Base-by-base conservation (phyloP, 768 basidiomycete genomes). In the Jaapia argillacea region DNA sequence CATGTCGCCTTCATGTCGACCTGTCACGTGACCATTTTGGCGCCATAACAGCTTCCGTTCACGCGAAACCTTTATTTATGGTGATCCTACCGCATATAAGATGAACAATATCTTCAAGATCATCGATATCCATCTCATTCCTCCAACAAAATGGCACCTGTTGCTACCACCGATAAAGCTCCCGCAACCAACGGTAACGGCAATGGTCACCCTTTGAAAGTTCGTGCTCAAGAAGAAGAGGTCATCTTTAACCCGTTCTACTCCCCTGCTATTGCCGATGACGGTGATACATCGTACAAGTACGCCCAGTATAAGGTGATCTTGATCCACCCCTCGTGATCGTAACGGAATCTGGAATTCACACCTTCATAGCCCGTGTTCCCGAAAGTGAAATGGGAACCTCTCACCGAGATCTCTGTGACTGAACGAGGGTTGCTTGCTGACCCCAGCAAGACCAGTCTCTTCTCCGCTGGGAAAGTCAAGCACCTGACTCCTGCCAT, bases 381-480 rank as follows among this genome's bases (percentile, higher is more conserved):
- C 57, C 82, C 83, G 4, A 61, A 73, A 36, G 43, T 84, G 10
- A 57, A 71, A 28, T 86, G 81, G 80, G 72, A 72, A 48, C 81
- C 84, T 31, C 65, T 85, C 46, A 56, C 60, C 42, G 72, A 78
- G 44, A 41, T 77, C 4, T 50, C 66, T n/a, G 77, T 86, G 28
- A 69, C 66, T 16, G 84, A 89, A 41, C 78, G 81, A 24, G 87
- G 71, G 6, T 60, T 72, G n/a, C 65, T 64, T 37, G 85, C 85
- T 5, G 85, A 87, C 54, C 74, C 77, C 0, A 66, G 70, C 48
- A 89, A 89, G 66, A 74, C 72, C 53, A 71, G 61, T 36, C 64
- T 90, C 14, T 62, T 87, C 31, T 56, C 66, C 41, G 83, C 79
- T 16, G 85, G 80, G 7, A 84, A 79, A 55, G 75, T 87, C 41